A percentile compares a stretch with the other conserved stretches of the same genome.
Conservation (phyloP, 345 rosid species). For the Eucalyptus urophylla region DNA sequence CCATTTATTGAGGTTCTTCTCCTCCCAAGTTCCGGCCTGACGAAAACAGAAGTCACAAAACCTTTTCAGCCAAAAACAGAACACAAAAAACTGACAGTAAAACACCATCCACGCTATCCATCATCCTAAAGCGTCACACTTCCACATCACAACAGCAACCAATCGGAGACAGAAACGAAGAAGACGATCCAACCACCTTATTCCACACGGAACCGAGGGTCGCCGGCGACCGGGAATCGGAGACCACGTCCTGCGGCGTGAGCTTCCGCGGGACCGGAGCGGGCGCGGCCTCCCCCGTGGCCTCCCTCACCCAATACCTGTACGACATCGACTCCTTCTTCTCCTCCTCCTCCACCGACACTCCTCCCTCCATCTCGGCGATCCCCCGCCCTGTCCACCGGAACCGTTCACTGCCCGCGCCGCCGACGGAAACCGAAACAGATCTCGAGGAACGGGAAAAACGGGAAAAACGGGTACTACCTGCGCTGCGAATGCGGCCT, state of each 20-base stretch:
- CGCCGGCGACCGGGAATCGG: constrained; percentile 12
- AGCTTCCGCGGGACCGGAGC: constrained; percentile 65
- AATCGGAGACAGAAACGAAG: neutral
- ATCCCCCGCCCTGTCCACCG: neutral
- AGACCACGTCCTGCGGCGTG: constrained; percentile 14
- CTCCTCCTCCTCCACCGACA: constrained; percentile 16
- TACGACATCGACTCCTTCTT: constrained; percentile 39
- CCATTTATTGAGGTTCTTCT: constrained; percentile 82
- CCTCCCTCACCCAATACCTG: constrained; percentile 84
- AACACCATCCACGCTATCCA: neutral
- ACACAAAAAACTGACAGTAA: neutral
- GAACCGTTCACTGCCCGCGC: neutral
- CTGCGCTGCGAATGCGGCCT: neutral
- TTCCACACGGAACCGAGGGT: constrained; percentile 86
- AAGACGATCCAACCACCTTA: constrained; percentile 17
- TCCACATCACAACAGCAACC: neutral
- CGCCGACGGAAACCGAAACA: neutral
- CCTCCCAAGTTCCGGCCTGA: constrained; percentile 99
- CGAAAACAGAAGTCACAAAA: neutral
- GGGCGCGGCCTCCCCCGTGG: constrained; percentile 66
- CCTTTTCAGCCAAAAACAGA: neutral
- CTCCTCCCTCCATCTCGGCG: constrained; percentile 23
- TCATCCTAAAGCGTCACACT: neutral
- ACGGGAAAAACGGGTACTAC: neutral
- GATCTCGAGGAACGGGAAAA: neutral